A percentile compares a stretch with the other conserved stretches of the same genome.
phyloP scores from a whole-genome alignment of 129 eudicot genomes.

The carrot (Daucus carota) region DNA sequence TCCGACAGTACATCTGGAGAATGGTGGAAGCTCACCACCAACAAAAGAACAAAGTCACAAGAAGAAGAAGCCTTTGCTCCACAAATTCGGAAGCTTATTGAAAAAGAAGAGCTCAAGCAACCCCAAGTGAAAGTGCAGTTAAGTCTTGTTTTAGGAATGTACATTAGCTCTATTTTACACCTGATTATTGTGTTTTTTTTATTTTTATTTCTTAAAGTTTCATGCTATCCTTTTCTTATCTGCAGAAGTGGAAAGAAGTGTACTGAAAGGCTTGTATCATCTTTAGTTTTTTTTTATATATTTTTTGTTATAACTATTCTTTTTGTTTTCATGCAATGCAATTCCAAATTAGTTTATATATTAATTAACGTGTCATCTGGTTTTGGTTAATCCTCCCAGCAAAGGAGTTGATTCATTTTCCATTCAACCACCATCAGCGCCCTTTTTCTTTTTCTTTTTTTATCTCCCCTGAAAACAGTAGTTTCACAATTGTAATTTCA shows the following conservation, averaged over 20 bases:
- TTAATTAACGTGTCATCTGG: no score
- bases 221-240: conserved; percentile 20
- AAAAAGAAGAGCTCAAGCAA: conserved; percentile 70
- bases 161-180: conserved; percentile 20
- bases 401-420: no score
- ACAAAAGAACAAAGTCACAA: conserved; percentile 53
- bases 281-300: conserved; percentile 23
- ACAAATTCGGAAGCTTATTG: conserved; percentile 80
- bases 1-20: conserved; percentile 33
- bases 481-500: no score
- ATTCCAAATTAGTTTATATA: no score
- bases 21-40: conserved; percentile 53
- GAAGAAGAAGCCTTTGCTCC: conserved; percentile 82
- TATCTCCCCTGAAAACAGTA: no score
- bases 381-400: no score
- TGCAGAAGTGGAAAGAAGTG: conserved; percentile 26
- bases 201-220: no score
- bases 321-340: conserved; percentile 20
- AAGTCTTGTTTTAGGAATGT: conserved; percentile 23
- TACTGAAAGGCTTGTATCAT: conserved; percentile 35
- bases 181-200: conserved; percentile 28
- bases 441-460: no score
- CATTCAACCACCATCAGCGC: no score
- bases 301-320: conserved; percentile 9
- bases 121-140: conserved; percentile 25